Base-by-base conservation (phyloP, 2,329 filamentous ascomycete genomes). In the Tolypocladium inflatum region DNA sequence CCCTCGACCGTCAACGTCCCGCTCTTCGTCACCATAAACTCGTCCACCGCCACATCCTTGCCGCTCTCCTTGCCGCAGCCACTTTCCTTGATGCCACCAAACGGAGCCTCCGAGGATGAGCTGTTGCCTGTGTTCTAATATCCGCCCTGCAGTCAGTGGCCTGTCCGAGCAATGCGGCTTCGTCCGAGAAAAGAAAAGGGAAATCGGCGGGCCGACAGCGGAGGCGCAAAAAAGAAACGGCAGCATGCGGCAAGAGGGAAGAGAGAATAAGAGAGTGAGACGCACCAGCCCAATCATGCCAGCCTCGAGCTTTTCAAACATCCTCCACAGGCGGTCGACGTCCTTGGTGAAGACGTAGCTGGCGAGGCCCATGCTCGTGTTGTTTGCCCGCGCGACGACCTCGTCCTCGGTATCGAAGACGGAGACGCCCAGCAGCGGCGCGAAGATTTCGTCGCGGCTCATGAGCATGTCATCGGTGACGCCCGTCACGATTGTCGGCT, bases 361-460 rank as follows among this genome's bases (percentile, higher is more conserved):
- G 0, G 88, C 86, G 39, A 90, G 77, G 1, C 88, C 87, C 52
- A 90, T 86, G 60, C 87, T 84, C 0, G 85, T 78, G 4, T 72
- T 66, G 66, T 91, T 90, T 2, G 87, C 87, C 57, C 86, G 73
- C 57, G 80, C 74, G 10, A 89, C 79, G 8, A 88, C 87, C 59
- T 91, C 86, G 38, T 85, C 82, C 68, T 91, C 87, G 0, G 80
- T 84, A 37, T 87, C 79, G 67, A 90, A 90, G 17, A 79, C 75
- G 71, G 88, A 89, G 2, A 90, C 70, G 1, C 84, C 86, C 0
- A 86, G 85, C 0, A 90, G 80, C 2, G 87, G 88, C 1, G 86
- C 87, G 65, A 90, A 90, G 0, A 86, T 90, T 71, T 90, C 87
- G 63, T 90, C 87, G 2, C 76, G 75, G 33, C 84, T 81, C 60